phyloP scores from a whole-genome alignment of 495 filamentous ascomycete genomes.

The Penicillium verhagenii region DNA sequence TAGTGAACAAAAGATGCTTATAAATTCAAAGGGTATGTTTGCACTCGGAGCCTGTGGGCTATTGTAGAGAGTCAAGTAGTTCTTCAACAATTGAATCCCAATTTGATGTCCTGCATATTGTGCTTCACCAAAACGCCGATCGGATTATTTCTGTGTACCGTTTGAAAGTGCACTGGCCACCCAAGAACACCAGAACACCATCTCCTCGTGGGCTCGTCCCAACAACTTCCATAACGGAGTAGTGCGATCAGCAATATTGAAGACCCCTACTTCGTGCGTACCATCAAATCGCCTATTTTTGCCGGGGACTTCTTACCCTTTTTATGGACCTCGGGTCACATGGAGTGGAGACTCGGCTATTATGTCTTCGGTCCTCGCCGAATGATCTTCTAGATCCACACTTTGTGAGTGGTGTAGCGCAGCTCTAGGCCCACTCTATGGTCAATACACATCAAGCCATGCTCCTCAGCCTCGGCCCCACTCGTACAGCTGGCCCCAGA shows the following conservation, averaged over 20 bases:
- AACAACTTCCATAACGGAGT: not conserved
- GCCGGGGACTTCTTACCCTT: constrained; percentile 9
- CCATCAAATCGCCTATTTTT: too few species aligned
- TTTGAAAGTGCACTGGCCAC: not conserved
- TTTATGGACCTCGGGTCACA: constrained; percentile 17
- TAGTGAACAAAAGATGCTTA: too few species aligned
- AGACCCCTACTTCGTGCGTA: too few species aligned
- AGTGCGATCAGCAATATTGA: too few species aligned
- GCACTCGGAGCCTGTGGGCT: too few species aligned
- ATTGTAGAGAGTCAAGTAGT: too few species aligned
- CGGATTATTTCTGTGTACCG: not conserved
- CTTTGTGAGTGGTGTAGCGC: not conserved
- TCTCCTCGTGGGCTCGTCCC: too few species aligned
- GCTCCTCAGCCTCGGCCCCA: constrained; percentile 14
- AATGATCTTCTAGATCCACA: not conserved
- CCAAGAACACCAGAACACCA: not conserved
- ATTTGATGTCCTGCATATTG: not conserved
- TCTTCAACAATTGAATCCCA: not conserved
- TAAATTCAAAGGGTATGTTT: too few species aligned
- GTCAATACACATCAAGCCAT: not conserved
- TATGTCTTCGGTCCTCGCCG: not conserved
- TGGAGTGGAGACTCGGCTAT: constrained; percentile 23
- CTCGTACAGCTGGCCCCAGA: not conserved
- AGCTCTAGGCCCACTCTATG: not conserved
- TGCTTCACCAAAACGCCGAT: not conserved